Base-by-base conservation (phyloP, 768 basidiomycete genomes). In the Mycena capillaripes region DNA sequence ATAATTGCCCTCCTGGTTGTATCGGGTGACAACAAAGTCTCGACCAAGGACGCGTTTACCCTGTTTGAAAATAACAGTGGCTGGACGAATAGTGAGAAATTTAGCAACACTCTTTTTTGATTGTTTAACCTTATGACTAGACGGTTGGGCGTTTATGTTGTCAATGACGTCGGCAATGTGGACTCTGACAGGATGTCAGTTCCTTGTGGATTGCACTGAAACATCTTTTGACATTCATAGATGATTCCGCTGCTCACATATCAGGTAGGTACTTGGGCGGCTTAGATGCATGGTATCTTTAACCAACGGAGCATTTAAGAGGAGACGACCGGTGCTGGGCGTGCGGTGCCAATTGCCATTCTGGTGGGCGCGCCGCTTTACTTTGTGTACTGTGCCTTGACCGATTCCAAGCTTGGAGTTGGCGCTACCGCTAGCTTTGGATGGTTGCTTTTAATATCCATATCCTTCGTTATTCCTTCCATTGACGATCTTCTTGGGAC, bases 131-230 rank as follows among this genome's bases (percentile, higher is more conserved):
- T 21, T 30, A 34, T 44, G 40, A n/a, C n/a, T 75, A 93, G 92
- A 86, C 79, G 91, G 89, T 17, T 93, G 92, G 92, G 91, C 92
- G 1, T 93, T 93, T 79, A 83, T 93, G 72, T 78, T 93, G 53
- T 86, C 93, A 0, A 93, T 94, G 77, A 92, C 92, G 0, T 84
- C 93, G 1, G 91, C 92, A 0, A 93, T 93, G 93, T 93, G 92
- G 92, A 93, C 92, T 4, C 80, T 94, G 66, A 93, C 93, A 2
- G 93, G 92, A 71, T 94, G 92, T 93, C 65, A 75, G 91, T 80
- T 36, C 30, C 17, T 44, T 48, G 53, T 36, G 11, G 11, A 23
- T 21, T 58, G 27, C 12, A n/a, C 34, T 29, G n/a, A 25, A 69
- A n/a, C 25, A 72, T 70, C 60, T 48, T 71, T 17, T 14, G n/a